Conservation (phyloP, 352 stramenopile genomes). For the Phytophthora cryptogea region DNA sequence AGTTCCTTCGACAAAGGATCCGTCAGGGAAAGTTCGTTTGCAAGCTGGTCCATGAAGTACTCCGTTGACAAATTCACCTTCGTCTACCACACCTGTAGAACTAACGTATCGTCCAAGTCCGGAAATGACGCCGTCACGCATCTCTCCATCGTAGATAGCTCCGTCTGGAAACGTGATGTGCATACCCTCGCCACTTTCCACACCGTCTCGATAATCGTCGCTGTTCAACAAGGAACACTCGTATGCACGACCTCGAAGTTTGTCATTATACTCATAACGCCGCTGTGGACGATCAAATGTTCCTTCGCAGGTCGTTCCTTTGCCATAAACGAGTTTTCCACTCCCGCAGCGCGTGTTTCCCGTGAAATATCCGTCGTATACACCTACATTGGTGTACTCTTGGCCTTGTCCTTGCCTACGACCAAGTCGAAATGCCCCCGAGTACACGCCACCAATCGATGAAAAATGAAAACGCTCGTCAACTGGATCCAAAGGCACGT, state of each 20-base stretch:
- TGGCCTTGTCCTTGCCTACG: conserved; percentile 56
- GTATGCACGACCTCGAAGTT: conserved; percentile 39
- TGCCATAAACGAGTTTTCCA: conserved; percentile 64
- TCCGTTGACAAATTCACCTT: conserved; percentile 65
- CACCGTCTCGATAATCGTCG: conserved; percentile 52
- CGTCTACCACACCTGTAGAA: conserved; percentile 64
- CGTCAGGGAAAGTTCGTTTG: conserved; percentile 51
- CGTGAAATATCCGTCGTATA: conserved; percentile 68
- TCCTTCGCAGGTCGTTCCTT: conserved; percentile 50
- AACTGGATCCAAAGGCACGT: conserved; percentile 36
- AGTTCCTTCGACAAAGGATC: conserved; percentile 44
- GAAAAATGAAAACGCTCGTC: conserved; percentile 73
- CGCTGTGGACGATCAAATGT: conserved; percentile 52
- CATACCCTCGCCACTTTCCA: conserved; percentile 54
- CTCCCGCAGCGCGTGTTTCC: conserved; percentile 43
- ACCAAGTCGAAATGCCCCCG: conserved; percentile 51
- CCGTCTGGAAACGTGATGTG: conserved; percentile 62
- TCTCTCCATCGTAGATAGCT: conserved; percentile 66
- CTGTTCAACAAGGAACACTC: conserved; percentile 51
- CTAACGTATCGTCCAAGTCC: conserved; percentile 59
- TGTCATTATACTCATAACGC: conserved; percentile 51
- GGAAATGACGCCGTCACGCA: conserved; percentile 62
- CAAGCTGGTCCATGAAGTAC: conserved; percentile 57
- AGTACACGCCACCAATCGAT: conserved; percentile 63
- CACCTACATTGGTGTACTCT: conserved; percentile 66